Evolutionary conservation across 2,329 filamentous ascomycete species (phyloP), one percentile per base, ranked within the genome.

Genomic region (Talaromyces sp.): DNA sequence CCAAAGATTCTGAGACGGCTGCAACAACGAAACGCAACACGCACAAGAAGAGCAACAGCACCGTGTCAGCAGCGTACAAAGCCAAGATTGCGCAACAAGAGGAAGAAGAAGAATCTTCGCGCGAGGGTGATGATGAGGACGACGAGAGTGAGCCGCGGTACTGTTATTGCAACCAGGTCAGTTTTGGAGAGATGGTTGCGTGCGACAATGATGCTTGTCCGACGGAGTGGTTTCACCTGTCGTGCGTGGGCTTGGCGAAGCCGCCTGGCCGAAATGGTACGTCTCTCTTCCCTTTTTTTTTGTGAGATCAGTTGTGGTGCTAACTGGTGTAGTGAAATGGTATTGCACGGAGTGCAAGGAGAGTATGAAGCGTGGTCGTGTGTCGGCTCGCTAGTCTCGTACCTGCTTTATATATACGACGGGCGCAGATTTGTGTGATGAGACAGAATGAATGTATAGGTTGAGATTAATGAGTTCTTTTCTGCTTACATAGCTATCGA

Each of bases 161-260:
- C 76, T 92, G 91, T 76, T 91, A 91, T 78, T 93, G 91, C 75
- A 90, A 92, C 70, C 86, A 88, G 57, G 88, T 92, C 63, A 92
- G 90, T 72, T 93, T 92, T 73, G 90, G 91, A 22, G 90, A 92
- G 78, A 93, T 93, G 91, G 90, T 93, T 50, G 91, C 89, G 2
- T 93, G 90, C 73, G 91, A 93, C 74, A 87, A 87, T 8, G 85
- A 89, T 66, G 85, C 86, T 58, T 93, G 91, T 77, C 84, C 86
- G 69, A 84, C 87, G 67, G 90, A 93, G 77, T 93, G 91, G 91
- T 94, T 93, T 80, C 91, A 93, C 82, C 79, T 95, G 59, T 89
- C 89, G 59, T 95, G 91, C 75, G 91, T 92, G 35, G 91, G 91
- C 31, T 78, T 95, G 71, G 90, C 89, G 71, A 90, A 90, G 66